These are phyloP conservation scores for Rhodamnia rubescens DNA, from an alignment of 345 rosid genomes.

Conservation along the genomic window DNA sequence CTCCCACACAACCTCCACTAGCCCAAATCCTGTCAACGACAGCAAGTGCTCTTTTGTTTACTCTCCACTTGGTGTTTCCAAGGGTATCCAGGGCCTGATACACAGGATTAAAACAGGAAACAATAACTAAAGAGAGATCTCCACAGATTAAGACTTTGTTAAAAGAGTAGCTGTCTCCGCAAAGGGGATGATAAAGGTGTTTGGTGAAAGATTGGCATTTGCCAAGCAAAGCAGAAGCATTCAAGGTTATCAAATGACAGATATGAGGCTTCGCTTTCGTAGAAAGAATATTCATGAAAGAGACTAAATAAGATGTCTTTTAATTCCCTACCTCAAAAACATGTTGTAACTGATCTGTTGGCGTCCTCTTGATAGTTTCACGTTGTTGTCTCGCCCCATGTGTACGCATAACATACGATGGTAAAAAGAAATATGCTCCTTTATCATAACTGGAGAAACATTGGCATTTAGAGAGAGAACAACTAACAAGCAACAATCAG, in stretches of 20 bases:
- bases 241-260: not conserved
- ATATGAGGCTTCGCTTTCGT: not conserved
- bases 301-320: not conserved
- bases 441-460: slow-evolving; percentile 59
- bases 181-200: not conserved
- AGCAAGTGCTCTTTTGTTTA: slow-evolving; percentile 70
- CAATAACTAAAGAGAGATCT: not conserved
- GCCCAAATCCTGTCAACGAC: slow-evolving; percentile 94
- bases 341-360: slow-evolving; percentile 45
- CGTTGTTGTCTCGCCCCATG: slow-evolving; percentile 93
- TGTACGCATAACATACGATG: slow-evolving; percentile 83
- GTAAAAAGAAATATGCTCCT: slow-evolving; percentile 83
- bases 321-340: slow-evolving; percentile 65
- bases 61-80: slow-evolving; percentile 92
- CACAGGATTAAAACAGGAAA: slow-evolving; percentile 2
- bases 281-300: not conserved
- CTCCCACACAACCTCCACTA: slow-evolving; percentile 70
- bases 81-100: slow-evolving; percentile 89
- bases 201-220: not conserved
- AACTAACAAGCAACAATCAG: not conserved
- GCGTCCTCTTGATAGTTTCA: slow-evolving; percentile 43
- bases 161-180: not conserved
- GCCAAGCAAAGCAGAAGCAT: not conserved
- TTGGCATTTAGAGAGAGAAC: not conserved
- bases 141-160: not conserved